phyloP scores from a whole-genome alignment of 108 stramenopile species.

The Nannochloropsis salina region DNA sequence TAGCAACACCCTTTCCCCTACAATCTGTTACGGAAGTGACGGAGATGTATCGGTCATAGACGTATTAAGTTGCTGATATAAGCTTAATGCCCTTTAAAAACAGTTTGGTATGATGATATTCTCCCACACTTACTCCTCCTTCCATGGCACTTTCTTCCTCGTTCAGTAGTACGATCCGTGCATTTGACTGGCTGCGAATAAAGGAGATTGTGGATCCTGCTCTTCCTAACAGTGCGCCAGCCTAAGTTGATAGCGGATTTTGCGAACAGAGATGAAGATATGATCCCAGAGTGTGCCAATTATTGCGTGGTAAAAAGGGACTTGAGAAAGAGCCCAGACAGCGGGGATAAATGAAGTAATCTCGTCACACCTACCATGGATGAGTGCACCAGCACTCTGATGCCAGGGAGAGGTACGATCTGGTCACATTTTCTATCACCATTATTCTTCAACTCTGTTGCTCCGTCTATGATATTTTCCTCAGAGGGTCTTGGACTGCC shows the following conservation, averaged over 20 bases:
- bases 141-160: background rate
- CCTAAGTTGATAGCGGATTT: background rate
- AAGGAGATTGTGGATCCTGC: background rate
- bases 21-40: background rate
- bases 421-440: too few relatives aligned
- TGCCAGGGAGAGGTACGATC: background rate
- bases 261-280: background rate
- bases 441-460: too few relatives aligned
- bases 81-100: too few relatives aligned
- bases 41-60: too few relatives aligned
- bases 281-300: background rate
- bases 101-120: background rate
- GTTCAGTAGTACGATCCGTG: slow-evolving; percentile 4
- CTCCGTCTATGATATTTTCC: too few relatives aligned
- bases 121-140: background rate
- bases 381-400: background rate
- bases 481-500: too few relatives aligned
- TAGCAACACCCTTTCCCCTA: background rate
- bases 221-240: background rate
- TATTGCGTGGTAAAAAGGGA: background rate
- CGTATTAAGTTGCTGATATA: too few relatives aligned
- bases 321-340: background rate
- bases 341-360: background rate
- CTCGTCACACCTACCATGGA: background rate
- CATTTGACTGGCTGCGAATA: background rate